Conservation (phyloP, 1,284 basidiomycete genomes). For the Austropuccinia psidii region DNA sequence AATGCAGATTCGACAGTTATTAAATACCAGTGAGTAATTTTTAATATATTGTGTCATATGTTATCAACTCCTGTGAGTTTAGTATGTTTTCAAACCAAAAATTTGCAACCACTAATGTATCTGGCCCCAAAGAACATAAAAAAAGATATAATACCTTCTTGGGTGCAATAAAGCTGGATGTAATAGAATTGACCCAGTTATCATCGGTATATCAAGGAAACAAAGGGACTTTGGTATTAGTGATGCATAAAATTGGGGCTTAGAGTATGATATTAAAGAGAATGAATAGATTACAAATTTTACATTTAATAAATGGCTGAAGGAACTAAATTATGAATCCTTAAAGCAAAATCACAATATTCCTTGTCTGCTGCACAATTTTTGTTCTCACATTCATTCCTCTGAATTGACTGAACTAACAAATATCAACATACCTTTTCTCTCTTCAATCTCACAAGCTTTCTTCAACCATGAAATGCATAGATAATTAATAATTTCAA, state of each 20-base stretch:
- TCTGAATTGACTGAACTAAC: slow-evolving; percentile 22
- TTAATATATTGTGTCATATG: slow-evolving; percentile 42
- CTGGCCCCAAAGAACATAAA: too few relatives aligned
- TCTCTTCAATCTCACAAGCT: slow-evolving; percentile 46
- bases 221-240: too few relatives aligned
- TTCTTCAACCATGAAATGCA: slow-evolving; percentile 46
- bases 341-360: slow-evolving; percentile 44
- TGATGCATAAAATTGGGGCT: slow-evolving; percentile 42
- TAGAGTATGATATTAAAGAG: slow-evolving; percentile 42
- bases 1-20: too few relatives aligned
- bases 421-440: slow-evolving; percentile 46
- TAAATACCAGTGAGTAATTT: too few relatives aligned
- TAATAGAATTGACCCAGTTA: too few relatives aligned
- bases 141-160: too few relatives aligned
- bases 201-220: too few relatives aligned
- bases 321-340: too few relatives aligned
- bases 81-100: slow-evolving; percentile 35
- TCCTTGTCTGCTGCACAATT: slow-evolving; percentile 47
- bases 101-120: too few relatives aligned
- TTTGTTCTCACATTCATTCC: slow-evolving; percentile 44
- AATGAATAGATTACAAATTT: too few relatives aligned
- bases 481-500: slow-evolving; percentile 49
- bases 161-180: too few relatives aligned
- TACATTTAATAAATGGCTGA: too few relatives aligned
- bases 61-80: slow-evolving; percentile 15